Base-by-base conservation (phyloP, 2,329 filamentous ascomycete species). In the Paraphaeosphaeria sporulosa region DNA sequence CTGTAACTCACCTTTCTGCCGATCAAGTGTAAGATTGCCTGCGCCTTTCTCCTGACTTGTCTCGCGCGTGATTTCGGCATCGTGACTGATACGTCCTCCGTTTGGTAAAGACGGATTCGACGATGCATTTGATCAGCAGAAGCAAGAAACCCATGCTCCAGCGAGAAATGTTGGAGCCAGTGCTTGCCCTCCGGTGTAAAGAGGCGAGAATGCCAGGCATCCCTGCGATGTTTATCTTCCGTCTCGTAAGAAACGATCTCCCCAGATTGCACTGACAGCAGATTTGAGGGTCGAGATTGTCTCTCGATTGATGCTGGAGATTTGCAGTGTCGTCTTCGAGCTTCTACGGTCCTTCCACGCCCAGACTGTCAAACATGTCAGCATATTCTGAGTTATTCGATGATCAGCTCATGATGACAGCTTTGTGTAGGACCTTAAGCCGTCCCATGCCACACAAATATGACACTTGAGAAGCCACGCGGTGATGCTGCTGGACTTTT, bases 161-260 rank as follows among this genome's bases (percentile, higher is more conserved):
- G 56, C 4, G 34, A 49, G 10, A 59, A 38, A 15, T 61, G 53
- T 34, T 64, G 56, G 13, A 59, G 38, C 49, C 49, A 61, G 12
- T 32, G 8, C 9, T 43, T 21, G 34, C 58, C 58, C 34, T 52
- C 15, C n/a, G 48, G 32, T 15, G 51, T 59, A 19, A 51, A 51
- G 43, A 64, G 59, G 44, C 57, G 59, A 32, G 59, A 52, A 42
- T 61, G 53, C 62, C 62, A 64, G 38, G 61, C 52, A 49, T 61
- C 59, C 15, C 50, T 32, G 30, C 27, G 46, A 15, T n/a, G 8
- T 8, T n/a, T 30, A 6, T 19, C 27, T 32, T 19, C 25, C 3
- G 10, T 17, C 13, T 32, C 32, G 42, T 44, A n/a, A 5, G 32
- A 57, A 17, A 40, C 54, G 10, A 61, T 40, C 40, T 54, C 19